Evolutionary conservation across 345 rosid genomes (phyloP), one percentile per base, ranked within the genome.

Genomic region (Heritiera fomes): DNA sequence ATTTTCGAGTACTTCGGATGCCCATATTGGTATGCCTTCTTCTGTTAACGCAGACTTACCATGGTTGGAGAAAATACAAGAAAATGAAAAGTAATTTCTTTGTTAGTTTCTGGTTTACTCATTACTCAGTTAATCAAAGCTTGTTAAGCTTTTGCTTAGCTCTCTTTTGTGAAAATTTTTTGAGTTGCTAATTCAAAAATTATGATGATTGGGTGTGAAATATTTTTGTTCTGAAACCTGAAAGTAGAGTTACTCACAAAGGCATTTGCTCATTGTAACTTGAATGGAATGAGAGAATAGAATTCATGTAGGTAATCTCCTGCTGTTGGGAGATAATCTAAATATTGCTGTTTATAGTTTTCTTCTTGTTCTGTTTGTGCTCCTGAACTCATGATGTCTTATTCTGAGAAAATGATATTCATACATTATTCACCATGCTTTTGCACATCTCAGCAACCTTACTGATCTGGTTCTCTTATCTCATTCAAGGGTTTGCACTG

Each of bases 1-100:
- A 52, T 88, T 90, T 79, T 79, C 90, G 2, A 81, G 82, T 64
- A 79, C 88, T 55, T 83, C 91, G 10, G 88, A 87, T 79, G 79
- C 85, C 53, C 91, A 87, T 11, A 55, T 66, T 61, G 83, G 75
- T 32, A 64, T 86, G 82, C 92, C 93, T 86, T 84, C 91, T 81
- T 87, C 28, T 23, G 0, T 91, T 65, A 86, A 84, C 49, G 75
- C 80, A 20, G 93, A 91, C 80, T 83, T 90, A 86, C 91, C 94
- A 79, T 89, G 94, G 93, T 78, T 91, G 87, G 74, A 78, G 79
- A 85, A 79, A 83, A 75, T 87, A 80, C 77, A 85, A 85, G 91
- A 83, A 73, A 79, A 71, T 43, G 78, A 77, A 81, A 86, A 84
- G 86, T 83, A 83, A 60, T 56, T 64, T 63, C 61, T 71, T 49